Conservation (phyloP, 306 rosid species). For the Vigna reflexopilosa region DNA sequence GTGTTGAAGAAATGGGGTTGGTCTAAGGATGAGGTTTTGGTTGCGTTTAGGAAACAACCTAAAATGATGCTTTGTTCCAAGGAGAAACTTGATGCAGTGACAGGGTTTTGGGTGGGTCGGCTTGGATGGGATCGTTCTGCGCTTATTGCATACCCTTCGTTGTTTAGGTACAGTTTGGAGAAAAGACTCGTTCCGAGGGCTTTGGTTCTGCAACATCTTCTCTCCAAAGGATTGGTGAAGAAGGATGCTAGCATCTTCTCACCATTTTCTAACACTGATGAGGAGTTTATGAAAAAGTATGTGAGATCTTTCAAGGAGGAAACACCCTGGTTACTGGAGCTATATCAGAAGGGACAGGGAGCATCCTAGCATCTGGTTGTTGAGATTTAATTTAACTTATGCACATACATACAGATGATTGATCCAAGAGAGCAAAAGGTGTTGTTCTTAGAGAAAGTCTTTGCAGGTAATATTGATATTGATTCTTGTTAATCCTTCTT, state of each 20-base stretch:
- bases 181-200: not conserved
- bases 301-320: not conserved
- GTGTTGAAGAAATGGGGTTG: not conserved
- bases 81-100: not conserved
- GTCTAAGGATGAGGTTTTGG: not conserved
- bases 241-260: not conserved
- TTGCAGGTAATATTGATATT: not conserved
- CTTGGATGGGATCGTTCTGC: not conserved
- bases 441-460: not conserved
- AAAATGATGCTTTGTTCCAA: not conserved
- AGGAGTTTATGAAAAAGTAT: not conserved
- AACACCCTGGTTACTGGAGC: not conserved
- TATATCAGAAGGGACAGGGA: not conserved
- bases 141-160: not conserved
- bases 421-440: too few relatives aligned
- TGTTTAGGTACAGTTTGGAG: not conserved
- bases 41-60: not conserved
- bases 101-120: not conserved
- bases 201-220: not conserved
- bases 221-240: not conserved
- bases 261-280: not conserved
- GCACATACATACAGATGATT: too few relatives aligned
- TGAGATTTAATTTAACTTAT: too few relatives aligned
- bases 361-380: not conserved
- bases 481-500: too few relatives aligned